phyloP scores from a whole-genome alignment of 495 filamentous ascomycete genomes.

The Chaetomium cochliodes region DNA sequence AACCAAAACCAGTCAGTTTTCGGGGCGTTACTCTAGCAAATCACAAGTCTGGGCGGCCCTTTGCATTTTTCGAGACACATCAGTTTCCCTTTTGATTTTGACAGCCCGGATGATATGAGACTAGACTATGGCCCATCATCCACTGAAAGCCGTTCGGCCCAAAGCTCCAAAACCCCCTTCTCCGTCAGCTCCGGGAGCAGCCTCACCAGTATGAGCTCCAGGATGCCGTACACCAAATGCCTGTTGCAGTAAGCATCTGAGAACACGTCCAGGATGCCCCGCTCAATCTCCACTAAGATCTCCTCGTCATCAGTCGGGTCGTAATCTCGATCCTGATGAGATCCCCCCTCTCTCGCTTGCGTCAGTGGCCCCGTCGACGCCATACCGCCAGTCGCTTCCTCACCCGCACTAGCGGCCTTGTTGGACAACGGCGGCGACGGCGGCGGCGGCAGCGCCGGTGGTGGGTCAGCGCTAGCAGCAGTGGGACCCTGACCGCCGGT shows the following conservation, averaged over 20 bases:
- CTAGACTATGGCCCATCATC: background rate
- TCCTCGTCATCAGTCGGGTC: conserved; percentile 35
- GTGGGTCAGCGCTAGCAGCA: background rate
- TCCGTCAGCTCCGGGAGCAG: conserved; percentile 83
- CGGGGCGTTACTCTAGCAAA: conserved; percentile 13
- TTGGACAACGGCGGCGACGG: background rate
- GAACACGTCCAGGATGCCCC: conserved; percentile 67
- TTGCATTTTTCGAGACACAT: conserved; percentile 15
- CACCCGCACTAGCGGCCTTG: conserved; percentile 1
- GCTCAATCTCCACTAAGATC: conserved; percentile 49
- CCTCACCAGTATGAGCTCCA: conserved; percentile 75
- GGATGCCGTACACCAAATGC: conserved; percentile 73
- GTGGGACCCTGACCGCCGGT: conserved; percentile 20
- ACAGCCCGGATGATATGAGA: background rate
- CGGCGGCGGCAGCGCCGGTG: background rate
- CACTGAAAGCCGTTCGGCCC: conserved; percentile 65
- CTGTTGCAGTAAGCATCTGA: conserved; percentile 84
- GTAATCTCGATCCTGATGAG: background rate
- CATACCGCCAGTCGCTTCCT: conserved; percentile 7
- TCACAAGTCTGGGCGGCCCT: conserved; percentile 14
- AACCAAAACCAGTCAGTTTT: background rate
- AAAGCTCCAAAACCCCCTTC: conserved; percentile 66
- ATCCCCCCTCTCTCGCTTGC: background rate
- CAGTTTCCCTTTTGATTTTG: background rate
- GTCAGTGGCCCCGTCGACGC: background rate